Conservation (phyloP, 345 rosid species). For the Citrus reticulata region DNA sequence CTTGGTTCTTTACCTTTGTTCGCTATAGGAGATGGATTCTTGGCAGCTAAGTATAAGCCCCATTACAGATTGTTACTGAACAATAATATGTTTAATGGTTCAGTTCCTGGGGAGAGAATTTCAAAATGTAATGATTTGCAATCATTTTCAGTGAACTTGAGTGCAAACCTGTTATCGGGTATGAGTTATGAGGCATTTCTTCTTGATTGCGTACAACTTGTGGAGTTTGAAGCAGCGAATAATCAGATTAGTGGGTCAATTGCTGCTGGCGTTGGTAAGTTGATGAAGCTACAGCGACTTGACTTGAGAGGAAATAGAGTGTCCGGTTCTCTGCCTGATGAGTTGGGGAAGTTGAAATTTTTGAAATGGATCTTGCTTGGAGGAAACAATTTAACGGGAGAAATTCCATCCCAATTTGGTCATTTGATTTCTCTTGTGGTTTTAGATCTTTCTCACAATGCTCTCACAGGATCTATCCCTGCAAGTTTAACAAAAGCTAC, state of each 20-base stretch:
- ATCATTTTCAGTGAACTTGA: constrained; percentile 49
- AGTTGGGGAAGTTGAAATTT: constrained; percentile 36
- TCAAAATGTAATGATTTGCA: constrained; percentile 32
- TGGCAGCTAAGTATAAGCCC: constrained; percentile 18
- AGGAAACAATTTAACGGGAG: constrained; percentile 46
- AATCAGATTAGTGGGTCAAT: constrained; percentile 49
- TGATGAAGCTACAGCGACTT: constrained; percentile 38
- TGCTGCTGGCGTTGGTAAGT: constrained; percentile 33
- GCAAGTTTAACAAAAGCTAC: constrained; percentile 33
- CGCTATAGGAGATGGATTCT: constrained; percentile 32
- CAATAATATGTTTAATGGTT: constrained; percentile 43
- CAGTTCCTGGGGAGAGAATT: constrained; percentile 32
- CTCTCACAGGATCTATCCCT: constrained; percentile 51
- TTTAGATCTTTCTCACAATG: constrained; percentile 58
- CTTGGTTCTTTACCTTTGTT: constrained; percentile 45
- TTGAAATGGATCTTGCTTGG: constrained; percentile 43
- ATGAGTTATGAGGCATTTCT: constrained; percentile 21
- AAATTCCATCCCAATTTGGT: constrained; percentile 46
- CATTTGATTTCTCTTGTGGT: constrained; percentile 34
- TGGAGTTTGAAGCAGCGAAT: constrained; percentile 48
- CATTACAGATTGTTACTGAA: constrained; percentile 47
- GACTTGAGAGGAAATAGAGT: constrained; percentile 48
- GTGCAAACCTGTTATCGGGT: constrained; percentile 41
- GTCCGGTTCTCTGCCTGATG: constrained; percentile 42
- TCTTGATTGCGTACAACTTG: constrained; percentile 30